These are phyloP conservation scores for Crithidia sp. DNA, from an alignment of 208 protist genomes.

Conservation along the genomic window DNA sequence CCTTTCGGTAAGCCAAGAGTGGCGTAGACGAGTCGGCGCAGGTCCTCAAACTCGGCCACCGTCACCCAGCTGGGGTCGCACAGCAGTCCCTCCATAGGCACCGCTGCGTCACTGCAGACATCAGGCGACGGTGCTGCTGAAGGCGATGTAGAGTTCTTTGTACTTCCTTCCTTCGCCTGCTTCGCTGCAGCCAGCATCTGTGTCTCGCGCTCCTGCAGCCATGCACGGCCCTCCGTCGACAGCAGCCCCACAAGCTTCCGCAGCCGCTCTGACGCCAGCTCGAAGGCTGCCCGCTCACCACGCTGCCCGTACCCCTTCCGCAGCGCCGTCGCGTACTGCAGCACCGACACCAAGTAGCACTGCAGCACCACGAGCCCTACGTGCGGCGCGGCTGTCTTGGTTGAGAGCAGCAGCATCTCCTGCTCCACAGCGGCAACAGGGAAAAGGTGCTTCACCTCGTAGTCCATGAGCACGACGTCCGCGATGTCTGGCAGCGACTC, in stretches of 20 bases:
- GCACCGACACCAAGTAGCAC: slow-evolving; percentile 22
- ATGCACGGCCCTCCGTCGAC: slow-evolving; percentile 18
- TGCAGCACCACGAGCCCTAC: slow-evolving; percentile 37
- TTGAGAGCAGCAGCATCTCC: slow-evolving; percentile 40
- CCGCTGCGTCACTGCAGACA: background rate
- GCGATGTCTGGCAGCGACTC: slow-evolving; percentile 43
- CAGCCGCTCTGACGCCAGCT: slow-evolving; percentile 43
- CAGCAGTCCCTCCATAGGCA: slow-evolving; percentile 14
- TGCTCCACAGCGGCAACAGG: slow-evolving; percentile 38
- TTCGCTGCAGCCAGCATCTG: slow-evolving; percentile 2
- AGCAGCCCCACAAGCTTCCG: slow-evolving; percentile 11
- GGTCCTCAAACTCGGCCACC: slow-evolving; percentile 27
- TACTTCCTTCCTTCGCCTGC: background rate
- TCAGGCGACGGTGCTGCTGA: background rate
- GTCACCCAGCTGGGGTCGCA: slow-evolving; percentile 37
- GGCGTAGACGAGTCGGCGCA: slow-evolving; percentile 33
- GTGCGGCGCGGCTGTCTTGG: slow-evolving; percentile 46
- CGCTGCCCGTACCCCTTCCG: slow-evolving; percentile 27
- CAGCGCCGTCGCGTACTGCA: slow-evolving; percentile 42
- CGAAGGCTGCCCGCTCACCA: slow-evolving; percentile 39
- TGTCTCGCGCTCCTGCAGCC: slow-evolving; percentile 24
- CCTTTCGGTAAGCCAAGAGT: slow-evolving; percentile 24
- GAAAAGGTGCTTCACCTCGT: slow-evolving; percentile 49
- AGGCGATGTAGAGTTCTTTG: background rate
- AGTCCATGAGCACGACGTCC: slow-evolving; percentile 64